Conservation (phyloP, 148 eudicot genomes). For the Nepenthes gracilis region DNA sequence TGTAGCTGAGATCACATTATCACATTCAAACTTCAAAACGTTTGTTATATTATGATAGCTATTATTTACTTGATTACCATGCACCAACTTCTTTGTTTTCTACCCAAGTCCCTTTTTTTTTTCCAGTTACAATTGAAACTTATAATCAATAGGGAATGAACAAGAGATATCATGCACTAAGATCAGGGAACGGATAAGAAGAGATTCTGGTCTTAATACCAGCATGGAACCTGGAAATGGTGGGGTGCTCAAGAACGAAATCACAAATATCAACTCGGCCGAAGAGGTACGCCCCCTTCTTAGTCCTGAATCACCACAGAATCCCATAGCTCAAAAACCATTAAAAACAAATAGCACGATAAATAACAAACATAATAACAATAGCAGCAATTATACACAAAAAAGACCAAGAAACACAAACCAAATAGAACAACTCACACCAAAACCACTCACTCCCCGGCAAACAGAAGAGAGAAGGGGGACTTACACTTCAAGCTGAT, state of each 20-base stretch:
- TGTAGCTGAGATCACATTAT: too few relatives aligned
- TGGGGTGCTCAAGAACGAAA: conserved; percentile 88
- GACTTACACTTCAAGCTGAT: conserved; percentile 56
- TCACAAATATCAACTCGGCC: conserved; percentile 91
- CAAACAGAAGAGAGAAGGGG: not conserved
- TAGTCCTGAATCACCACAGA: conserved; percentile 32
- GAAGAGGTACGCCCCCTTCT: conserved; percentile 98
- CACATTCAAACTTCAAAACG: too few relatives aligned
- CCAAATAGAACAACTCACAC: not conserved
- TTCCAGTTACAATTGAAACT: too few relatives aligned
- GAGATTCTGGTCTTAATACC: conserved; percentile 25
- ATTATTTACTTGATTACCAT: too few relatives aligned
- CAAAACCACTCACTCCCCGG: not conserved
- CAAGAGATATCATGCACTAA: too few relatives aligned
- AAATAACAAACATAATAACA: not conserved
- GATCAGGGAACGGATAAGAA: not conserved
- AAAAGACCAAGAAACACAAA: not conserved
- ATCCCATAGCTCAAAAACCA: not conserved
- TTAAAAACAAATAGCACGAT: not conserved
- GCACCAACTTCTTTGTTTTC: too few relatives aligned
- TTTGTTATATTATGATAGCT: too few relatives aligned
- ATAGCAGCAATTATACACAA: not conserved
- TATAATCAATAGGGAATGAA: too few relatives aligned
- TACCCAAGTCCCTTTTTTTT: too few relatives aligned
- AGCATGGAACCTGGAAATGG: conserved; percentile 91